These are phyloP conservation scores for Saprolegnia parasitica DNA, from an alignment of 352 stramenopile genomes.

Conservation along the genomic window DNA sequence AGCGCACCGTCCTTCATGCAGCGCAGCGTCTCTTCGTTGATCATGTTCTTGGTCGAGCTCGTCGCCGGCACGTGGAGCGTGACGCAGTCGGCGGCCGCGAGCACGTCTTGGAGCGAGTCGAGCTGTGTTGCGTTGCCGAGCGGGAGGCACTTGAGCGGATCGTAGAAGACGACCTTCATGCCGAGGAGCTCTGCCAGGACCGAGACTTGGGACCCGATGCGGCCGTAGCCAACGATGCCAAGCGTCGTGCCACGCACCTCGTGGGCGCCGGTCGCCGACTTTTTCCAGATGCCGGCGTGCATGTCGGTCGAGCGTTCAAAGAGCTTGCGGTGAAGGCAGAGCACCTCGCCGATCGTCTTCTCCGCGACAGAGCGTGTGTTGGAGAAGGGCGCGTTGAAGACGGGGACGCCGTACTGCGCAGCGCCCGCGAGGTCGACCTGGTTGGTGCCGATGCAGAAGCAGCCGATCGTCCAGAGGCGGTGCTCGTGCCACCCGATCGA, in stretches of 20 bases:
- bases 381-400: constrained; percentile 82
- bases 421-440: constrained; percentile 62
- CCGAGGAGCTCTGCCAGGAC: constrained; percentile 82
- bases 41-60: constrained; percentile 88
- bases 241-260: constrained; percentile 79
- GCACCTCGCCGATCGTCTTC: constrained; percentile 79
- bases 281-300: constrained; percentile 72
- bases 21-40: constrained; percentile 82
- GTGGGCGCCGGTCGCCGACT: constrained; percentile 68
- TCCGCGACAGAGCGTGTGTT: constrained; percentile 82
- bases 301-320: constrained; percentile 74
- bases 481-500: constrained; percentile 74
- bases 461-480: constrained; percentile 71
- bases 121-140: constrained; percentile 76
- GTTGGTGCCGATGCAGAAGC: constrained; percentile 84
- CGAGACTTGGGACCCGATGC: constrained; percentile 78
- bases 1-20: constrained; percentile 90
- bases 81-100: constrained; percentile 87
- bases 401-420: constrained; percentile 58
- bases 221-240: constrained; percentile 73
- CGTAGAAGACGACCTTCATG: constrained; percentile 94
- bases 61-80: constrained; percentile 96
- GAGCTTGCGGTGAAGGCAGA: constrained; percentile 77
- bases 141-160: constrained; percentile 83
- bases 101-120: constrained; percentile 78